phyloP scores from a whole-genome alignment of 2,329 filamentous ascomycete species.

The Microsporum audouinii region DNA sequence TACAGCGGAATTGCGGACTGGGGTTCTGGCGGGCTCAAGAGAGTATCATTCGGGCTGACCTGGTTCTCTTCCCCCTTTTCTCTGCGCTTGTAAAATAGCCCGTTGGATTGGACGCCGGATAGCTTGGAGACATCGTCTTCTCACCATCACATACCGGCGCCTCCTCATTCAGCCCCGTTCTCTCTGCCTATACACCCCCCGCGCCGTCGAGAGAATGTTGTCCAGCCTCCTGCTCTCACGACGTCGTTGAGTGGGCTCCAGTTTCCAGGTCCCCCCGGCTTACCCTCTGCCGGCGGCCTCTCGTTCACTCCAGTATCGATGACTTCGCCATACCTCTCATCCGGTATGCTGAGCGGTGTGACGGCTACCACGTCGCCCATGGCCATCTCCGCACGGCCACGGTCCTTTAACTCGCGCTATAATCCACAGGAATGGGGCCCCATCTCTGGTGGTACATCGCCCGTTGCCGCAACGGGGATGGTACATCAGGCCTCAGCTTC shows the following conservation, averaged over 20 bases:
- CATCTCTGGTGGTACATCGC: constrained; percentile 18
- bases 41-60: neutral
- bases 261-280: constrained; percentile 23
- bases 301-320: constrained; percentile 17
- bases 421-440: constrained; percentile 41
- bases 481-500: neutral
- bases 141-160: constrained; percentile 9
- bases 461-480: constrained; percentile 9
- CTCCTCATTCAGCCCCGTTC: constrained; percentile 19
- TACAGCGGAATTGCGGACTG: neutral
- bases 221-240: constrained; percentile 33
- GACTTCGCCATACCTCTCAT: constrained; percentile 28
- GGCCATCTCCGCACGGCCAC: constrained; percentile 34
- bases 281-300: constrained; percentile 18
- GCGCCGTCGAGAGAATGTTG: constrained; percentile 33
- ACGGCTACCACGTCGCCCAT: constrained; percentile 26
- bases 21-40: neutral
- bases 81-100: neutral
- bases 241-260: constrained; percentile 31
- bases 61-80: neutral
- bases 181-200: constrained; percentile 19
- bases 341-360: constrained; percentile 17
- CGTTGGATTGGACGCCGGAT: neutral
- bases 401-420: constrained; percentile 35
- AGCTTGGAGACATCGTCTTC: constrained; percentile 4